These are phyloP conservation scores for Fragosphaeria purpurea DNA, from an alignment of 2,329 filamentous ascomycete species.

Conservation along the genomic window DNA sequence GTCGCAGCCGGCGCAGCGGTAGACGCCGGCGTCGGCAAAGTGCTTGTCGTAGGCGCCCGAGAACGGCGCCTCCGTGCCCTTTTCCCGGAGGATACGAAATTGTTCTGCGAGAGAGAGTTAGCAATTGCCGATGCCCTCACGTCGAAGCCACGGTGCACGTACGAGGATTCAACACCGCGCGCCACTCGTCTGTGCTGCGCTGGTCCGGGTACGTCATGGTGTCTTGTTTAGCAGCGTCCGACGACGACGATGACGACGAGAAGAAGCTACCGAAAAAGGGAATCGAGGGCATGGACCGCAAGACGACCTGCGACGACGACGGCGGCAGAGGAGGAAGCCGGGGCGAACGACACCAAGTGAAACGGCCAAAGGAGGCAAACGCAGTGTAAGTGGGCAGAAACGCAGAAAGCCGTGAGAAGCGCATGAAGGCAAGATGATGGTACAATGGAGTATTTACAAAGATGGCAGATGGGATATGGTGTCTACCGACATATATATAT, in stretches of 20 bases:
- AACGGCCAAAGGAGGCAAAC: conserved; percentile 31
- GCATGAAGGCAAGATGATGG: conserved; percentile 28
- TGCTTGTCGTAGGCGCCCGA: conserved; percentile 85
- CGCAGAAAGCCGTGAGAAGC: conserved; percentile 37
- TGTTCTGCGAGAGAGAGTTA: conserved; percentile 54
- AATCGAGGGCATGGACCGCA: conserved; percentile 61
- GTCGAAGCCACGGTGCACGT: conserved; percentile 12
- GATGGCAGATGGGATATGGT: not conserved
- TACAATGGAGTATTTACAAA: not conserved
- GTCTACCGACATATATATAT: not conserved
- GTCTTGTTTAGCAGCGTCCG: conserved; percentile 27
- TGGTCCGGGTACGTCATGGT: conserved; percentile 67
- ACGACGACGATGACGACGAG: conserved; percentile 37
- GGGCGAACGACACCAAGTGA: conserved; percentile 27
- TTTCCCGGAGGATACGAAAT: conserved; percentile 84
- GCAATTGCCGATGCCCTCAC: no score
- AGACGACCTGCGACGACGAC: conserved; percentile 29
- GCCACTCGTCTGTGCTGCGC: conserved; percentile 78
- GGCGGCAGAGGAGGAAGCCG: conserved; percentile 33
- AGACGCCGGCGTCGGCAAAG: conserved; percentile 63
- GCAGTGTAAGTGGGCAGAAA: conserved; percentile 36
- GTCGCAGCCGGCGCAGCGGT: conserved; percentile 77
- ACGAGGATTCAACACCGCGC: conserved; percentile 61
- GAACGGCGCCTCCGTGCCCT: conserved; percentile 77
- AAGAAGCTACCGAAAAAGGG: conserved; percentile 74